These are phyloP conservation scores for Prunus campanulata DNA, from an alignment of 306 rosid species.

Conservation along the genomic window DNA sequence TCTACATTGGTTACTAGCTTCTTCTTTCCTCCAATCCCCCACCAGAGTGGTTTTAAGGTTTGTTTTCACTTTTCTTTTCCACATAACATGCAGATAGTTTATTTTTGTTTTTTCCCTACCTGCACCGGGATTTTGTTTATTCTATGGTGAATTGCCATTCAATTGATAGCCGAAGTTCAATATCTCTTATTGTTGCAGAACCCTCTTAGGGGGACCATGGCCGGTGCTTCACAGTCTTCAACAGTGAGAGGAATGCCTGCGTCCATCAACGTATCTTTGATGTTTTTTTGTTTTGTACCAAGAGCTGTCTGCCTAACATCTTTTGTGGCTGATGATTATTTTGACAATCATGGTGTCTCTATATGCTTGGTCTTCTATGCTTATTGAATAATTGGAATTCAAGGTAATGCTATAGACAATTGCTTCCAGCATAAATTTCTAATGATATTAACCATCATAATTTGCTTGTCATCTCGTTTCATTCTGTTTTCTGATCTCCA, in stretches of 20 bases:
- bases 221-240: not conserved
- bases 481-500: not conserved
- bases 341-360: not conserved
- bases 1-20: conserved; percentile 78
- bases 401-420: not conserved
- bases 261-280: not conserved
- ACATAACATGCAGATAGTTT: not conserved
- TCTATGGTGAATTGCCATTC: not conserved
- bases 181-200: not conserved
- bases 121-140: not conserved
- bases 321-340: not conserved
- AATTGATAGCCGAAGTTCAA: not conserved
- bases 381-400: not conserved
- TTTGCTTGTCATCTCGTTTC: not conserved
- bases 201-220: not conserved
- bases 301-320: not conserved
- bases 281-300: too few relatives aligned
- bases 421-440: not conserved
- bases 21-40: conserved; percentile 22
- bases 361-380: not conserved
- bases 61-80: conserved; percentile 13
- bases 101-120: not conserved
- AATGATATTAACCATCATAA: not conserved
- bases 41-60: not conserved
- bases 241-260: not conserved